Conservation (phyloP, 1,284 basidiomycete genomes). For the Rhodotorula sp. region DNA sequence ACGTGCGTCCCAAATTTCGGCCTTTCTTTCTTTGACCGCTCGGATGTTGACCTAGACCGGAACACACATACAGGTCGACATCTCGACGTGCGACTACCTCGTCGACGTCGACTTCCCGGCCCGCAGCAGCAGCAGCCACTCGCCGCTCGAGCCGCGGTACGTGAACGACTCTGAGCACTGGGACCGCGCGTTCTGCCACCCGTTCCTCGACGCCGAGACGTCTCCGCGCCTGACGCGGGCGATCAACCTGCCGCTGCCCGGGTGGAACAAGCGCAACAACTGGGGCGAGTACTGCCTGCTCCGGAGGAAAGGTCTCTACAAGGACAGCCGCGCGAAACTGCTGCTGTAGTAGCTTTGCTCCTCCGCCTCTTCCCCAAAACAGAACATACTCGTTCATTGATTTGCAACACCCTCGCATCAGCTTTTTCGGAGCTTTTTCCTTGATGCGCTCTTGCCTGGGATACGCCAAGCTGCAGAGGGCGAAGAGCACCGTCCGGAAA, state of each 20-base stretch:
- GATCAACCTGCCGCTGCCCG: constrained; percentile 70
- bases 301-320: constrained; percentile 39
- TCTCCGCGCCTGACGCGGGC: constrained; percentile 69
- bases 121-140: constrained; percentile 53
- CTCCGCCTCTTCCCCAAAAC: too few species aligned
- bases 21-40: neutral
- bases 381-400: too few species aligned
- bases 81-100: constrained; percentile 76
- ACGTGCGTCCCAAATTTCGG: constrained; percentile 61
- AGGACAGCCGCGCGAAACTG: constrained; percentile 6
- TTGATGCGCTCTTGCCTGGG: too few species aligned
- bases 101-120: constrained; percentile 80
- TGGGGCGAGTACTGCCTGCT: constrained; percentile 58
- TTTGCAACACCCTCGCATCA: too few species aligned
- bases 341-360: neutral
- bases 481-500: too few species aligned
- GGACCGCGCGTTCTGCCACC: constrained; percentile 71
- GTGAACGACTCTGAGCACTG: constrained; percentile 61
- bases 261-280: constrained; percentile 58
- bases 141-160: constrained; percentile 71
- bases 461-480: too few species aligned
- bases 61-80: constrained; percentile 59
- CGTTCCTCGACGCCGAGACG: constrained; percentile 76
- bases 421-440: too few species aligned
- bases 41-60: neutral